Conservation (phyloP, 495 filamentous ascomycete species). For the Tuber microsphaerosporum region DNA sequence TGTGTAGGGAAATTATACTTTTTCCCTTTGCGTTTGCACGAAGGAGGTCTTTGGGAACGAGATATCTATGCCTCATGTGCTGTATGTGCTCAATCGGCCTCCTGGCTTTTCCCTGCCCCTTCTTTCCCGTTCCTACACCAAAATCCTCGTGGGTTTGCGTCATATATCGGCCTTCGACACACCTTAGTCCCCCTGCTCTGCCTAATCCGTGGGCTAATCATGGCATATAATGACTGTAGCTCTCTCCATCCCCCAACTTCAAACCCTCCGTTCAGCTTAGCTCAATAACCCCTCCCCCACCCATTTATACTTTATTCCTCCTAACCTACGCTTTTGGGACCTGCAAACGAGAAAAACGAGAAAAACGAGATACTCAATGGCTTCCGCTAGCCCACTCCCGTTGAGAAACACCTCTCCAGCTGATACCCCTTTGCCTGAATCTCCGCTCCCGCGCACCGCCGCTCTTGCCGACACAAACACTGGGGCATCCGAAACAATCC, state of each 20-base stretch:
- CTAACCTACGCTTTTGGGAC: not conserved
- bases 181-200: not conserved
- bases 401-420: not conserved
- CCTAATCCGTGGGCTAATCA: not conserved
- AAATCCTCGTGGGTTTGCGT: not conserved
- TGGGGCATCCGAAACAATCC: not conserved
- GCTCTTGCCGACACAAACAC: not conserved
- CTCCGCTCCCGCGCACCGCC: not conserved
- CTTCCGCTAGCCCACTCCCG: not conserved
- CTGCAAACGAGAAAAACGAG: not conserved
- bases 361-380: not conserved
- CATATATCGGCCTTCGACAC: not conserved
- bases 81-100: slow-evolving; percentile 3
- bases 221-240: slow-evolving; percentile 1
- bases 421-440: not conserved
- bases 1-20: not conserved
- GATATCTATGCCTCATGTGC: not conserved
- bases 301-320: not conserved
- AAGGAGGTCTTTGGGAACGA: not conserved
- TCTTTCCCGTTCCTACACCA: not conserved
- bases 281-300: not conserved
- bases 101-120: not conserved
- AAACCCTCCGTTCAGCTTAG: not conserved
- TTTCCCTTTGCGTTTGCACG: not conserved
- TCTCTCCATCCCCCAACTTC: not conserved